Percentiles rank a stretch among this genome's conserved stretches.
Evolutionary conservation across 2,329 filamentous ascomycete genomes (phyloP).

Genomic region (Clarireedia paspali): DNA sequence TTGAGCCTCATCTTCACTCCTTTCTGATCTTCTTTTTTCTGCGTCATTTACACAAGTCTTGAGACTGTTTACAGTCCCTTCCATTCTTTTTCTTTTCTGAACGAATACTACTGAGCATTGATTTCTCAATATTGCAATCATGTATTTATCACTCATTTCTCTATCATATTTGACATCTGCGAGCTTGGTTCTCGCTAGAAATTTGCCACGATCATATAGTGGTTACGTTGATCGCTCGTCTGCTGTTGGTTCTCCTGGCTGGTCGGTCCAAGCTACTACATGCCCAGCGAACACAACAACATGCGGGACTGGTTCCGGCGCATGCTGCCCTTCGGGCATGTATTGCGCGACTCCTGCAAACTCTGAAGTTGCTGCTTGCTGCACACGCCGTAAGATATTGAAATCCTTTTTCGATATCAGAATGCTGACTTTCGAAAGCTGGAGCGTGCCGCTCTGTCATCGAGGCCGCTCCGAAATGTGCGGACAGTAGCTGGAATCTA

Average conservation of each 20-base stretch:
- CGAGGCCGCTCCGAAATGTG: constrained; percentile 9
- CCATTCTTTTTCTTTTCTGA: no score
- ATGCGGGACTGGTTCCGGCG: constrained; percentile 5
- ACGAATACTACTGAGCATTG: no score
- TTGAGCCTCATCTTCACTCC: no score
- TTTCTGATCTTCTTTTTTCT: no score
- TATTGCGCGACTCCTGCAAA: constrained; percentile 9
- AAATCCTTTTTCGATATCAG: neutral
- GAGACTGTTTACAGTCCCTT: no score
- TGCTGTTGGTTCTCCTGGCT: neutral
- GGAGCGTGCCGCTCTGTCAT: constrained; percentile 6
- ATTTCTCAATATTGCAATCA: neutral
- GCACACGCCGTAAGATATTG: constrained; percentile 5
- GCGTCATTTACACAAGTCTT: no score
- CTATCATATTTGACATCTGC: neutral
- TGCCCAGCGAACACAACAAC: constrained; percentile 1
- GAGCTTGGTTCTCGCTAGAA: neutral
- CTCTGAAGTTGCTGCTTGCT: constrained; percentile 13
- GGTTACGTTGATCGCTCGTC: neutral
- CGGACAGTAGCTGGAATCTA: constrained; percentile 10
- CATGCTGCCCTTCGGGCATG: constrained; percentile 11
- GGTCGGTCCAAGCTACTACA: constrained; percentile 8
- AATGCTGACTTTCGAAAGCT: constrained; percentile 1
- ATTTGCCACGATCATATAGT: neutral
- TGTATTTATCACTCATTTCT: neutral